phyloP scores from a whole-genome alignment of 1,284 basidiomycete species.

The Ceratobasidium papillatum region DNA sequence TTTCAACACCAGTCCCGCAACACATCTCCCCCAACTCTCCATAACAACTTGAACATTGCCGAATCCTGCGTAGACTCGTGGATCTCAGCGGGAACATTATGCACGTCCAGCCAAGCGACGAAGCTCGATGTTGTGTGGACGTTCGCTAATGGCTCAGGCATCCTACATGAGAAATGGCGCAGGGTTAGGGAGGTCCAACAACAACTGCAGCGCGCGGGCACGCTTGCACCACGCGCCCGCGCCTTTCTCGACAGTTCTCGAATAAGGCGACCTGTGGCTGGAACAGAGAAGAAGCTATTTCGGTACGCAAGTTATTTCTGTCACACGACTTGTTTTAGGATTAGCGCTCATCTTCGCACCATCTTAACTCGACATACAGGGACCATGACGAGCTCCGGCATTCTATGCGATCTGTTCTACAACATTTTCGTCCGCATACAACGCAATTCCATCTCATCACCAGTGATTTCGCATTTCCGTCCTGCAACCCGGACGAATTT shows the following conservation, averaged over 20 bases:
- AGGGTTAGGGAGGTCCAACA: conserved; percentile 31
- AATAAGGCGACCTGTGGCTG: not conserved
- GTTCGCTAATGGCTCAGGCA: conserved; percentile 43
- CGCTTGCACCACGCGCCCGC: conserved; percentile 14
- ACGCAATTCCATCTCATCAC: conserved; percentile 38
- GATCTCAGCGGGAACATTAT: conserved; percentile 1
- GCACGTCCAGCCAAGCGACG: not conserved
- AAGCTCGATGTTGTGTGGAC: conserved; percentile 43
- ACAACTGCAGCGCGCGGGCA: conserved; percentile 22
- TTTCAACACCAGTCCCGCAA: conserved; percentile 8
- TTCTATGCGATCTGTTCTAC: conserved; percentile 44
- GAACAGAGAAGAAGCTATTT: conserved; percentile 27
- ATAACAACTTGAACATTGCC: not conserved
- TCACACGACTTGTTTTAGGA: not conserved
- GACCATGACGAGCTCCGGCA: conserved; percentile 45
- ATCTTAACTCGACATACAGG: conserved; percentile 9
- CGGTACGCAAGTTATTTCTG: conserved; percentile 33
- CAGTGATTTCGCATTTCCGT: conserved; percentile 41
- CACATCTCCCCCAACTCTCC: not conserved
- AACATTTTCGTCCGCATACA: conserved; percentile 36
- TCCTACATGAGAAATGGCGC: conserved; percentile 35
- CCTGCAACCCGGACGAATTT: conserved; percentile 32
- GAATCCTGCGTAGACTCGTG: conserved; percentile 16
- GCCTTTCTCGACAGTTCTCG: not conserved
- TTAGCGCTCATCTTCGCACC: not conserved